A percentile compares a stretch with the other conserved stretches of the same genome.
Conservation (phyloP, 2,329 filamentous ascomycete species). For the Emmonsiellopsis sp. region DNA sequence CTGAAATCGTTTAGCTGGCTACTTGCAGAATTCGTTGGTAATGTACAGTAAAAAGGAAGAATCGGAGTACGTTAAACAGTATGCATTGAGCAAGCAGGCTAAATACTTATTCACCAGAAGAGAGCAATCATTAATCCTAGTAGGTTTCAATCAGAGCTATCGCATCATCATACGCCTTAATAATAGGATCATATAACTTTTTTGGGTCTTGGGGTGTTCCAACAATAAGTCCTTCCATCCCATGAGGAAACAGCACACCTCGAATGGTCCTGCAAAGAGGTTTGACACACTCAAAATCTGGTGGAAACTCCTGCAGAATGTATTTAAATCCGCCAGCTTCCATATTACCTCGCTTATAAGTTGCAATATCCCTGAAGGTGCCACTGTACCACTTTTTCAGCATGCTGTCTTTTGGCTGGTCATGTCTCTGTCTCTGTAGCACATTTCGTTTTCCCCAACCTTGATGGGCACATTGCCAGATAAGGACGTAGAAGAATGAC, state of each 20-base stretch:
- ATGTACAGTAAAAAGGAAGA: too few relatives aligned
- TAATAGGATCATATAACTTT: constrained; percentile 13
- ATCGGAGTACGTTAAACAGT: too few relatives aligned
- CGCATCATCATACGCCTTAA: constrained; percentile 12
- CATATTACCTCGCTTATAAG: constrained; percentile 14
- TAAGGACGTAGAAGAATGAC: too few relatives aligned
- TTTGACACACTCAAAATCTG: constrained; percentile 18
- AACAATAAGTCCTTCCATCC: constrained; percentile 4
- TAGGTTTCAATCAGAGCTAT: constrained; percentile 5
- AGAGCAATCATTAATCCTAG: too few relatives aligned
- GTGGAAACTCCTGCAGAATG: constrained; percentile 17
- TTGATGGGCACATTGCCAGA: too few relatives aligned
- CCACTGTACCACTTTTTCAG: constrained; percentile 20
- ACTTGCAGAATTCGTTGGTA: too few relatives aligned
- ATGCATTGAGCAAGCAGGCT: too few relatives aligned
- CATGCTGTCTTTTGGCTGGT: too few relatives aligned
- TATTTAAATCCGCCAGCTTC: constrained; percentile 15
- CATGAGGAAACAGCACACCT: constrained; percentile 12
- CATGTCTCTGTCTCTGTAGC: too few relatives aligned
- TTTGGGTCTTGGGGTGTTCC: constrained; percentile 12
- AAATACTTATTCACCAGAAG: constrained; percentile 1
- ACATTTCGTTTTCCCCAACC: too few relatives aligned
- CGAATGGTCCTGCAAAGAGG: constrained; percentile 16
- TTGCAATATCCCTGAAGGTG: constrained; percentile 17
- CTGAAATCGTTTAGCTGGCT: too few relatives aligned